These are phyloP conservation scores for Eucalyptus viminalis DNA, from an alignment of 345 rosid species.

Conservation along the genomic window DNA sequence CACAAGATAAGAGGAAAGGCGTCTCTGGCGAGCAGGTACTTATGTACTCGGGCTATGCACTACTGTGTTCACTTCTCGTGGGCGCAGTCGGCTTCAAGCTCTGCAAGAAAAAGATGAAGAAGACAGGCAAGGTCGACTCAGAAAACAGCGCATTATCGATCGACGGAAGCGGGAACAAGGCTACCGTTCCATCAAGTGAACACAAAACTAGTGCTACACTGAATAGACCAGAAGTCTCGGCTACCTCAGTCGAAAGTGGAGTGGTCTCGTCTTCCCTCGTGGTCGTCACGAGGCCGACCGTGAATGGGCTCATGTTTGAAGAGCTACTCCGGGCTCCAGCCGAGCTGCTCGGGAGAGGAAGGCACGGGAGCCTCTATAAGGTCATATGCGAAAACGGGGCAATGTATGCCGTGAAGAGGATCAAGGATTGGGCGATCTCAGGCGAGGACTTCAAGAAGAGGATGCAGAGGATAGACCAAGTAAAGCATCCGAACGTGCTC, in stretches of 20 bases:
- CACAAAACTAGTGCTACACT: not conserved
- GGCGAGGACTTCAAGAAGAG: slow-evolving; percentile 23
- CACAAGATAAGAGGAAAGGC: not conserved
- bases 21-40: slow-evolving; percentile 8
- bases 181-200: not conserved
- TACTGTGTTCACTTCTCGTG: slow-evolving; percentile 9
- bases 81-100: slow-evolving; percentile 2
- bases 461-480: slow-evolving; percentile 34
- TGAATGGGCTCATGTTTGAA: slow-evolving; percentile 30
- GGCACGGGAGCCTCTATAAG: slow-evolving; percentile 37
- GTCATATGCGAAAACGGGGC: slow-evolving; percentile 24
- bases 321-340: slow-evolving; percentile 60
- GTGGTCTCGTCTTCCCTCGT: slow-evolving; percentile 21
- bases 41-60: slow-evolving; percentile 33
- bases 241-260: slow-evolving; percentile 8
- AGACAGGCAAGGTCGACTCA: not conserved
- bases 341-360: slow-evolving; percentile 45
- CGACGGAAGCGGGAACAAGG: slow-evolving; percentile 1
- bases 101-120: slow-evolving; percentile 1
- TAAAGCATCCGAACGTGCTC: slow-evolving; percentile 38
- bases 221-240: slow-evolving; percentile 13
- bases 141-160: slow-evolving; percentile 8
- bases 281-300: slow-evolving; percentile 30
- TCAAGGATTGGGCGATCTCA: slow-evolving; percentile 43
- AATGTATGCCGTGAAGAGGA: slow-evolving; percentile 44